Percentiles rank a stretch among this genome's conserved stretches.
Evolutionary conservation across 2,329 filamentous ascomycete genomes (phyloP).

Genomic region (Plectosphaerella plurivora): DNA sequence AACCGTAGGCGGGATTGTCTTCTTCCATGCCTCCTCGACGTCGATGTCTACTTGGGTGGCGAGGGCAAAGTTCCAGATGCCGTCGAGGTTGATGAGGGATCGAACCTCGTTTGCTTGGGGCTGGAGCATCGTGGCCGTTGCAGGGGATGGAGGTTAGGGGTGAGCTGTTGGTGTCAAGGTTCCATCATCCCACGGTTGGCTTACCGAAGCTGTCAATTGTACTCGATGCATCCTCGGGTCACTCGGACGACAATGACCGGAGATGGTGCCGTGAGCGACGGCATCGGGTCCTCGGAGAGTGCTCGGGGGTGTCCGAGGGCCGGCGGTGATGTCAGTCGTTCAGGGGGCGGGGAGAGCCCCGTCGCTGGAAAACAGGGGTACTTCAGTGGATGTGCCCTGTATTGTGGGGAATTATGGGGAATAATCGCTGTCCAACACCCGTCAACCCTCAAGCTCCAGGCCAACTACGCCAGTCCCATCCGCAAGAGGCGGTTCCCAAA

Average conservation of each 20-base stretch:
- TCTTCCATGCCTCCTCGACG: conserved; percentile 15
- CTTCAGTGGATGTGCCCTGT: background rate
- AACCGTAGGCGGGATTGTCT: conserved; percentile 20
- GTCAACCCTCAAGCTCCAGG: background rate
- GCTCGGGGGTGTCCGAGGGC: background rate
- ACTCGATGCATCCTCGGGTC: background rate
- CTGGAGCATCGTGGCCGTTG: conserved; percentile 10
- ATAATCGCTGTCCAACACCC: background rate
- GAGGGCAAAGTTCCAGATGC: conserved; percentile 18
- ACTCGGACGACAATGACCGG: background rate
- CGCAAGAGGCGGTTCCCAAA: conserved; percentile 41
- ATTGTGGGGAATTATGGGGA: background rate
- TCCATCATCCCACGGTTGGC: background rate
- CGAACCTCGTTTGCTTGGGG: conserved; percentile 12
- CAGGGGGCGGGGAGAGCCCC: background rate
- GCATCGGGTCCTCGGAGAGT: background rate
- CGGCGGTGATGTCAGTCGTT: background rate
- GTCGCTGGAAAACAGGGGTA: background rate
- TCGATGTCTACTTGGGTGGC: conserved; percentile 8
- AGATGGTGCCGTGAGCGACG: background rate
- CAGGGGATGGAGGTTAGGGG: background rate
- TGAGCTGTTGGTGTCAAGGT: no score
- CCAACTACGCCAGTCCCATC: conserved; percentile 18
- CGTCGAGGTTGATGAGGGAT: conserved; percentile 14
- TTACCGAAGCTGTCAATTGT: background rate